Conservation (phyloP, 148 eudicot species). For the Dysphania ambrosioides region DNA sequence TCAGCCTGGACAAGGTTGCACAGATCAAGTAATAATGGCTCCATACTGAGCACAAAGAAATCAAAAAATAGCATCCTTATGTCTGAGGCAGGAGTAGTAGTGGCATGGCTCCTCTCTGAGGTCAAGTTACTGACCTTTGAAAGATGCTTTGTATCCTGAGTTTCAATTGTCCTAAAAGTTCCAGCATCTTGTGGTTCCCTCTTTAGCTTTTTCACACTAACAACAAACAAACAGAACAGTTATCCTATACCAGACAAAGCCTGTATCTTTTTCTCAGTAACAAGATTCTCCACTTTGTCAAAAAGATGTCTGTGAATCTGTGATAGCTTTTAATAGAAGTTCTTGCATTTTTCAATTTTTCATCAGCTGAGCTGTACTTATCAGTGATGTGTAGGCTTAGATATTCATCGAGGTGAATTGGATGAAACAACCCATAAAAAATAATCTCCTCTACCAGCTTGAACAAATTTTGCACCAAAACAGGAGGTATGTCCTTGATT, state of each 20-base stretch:
- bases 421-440: constrained; percentile 78
- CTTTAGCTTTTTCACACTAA: constrained; percentile 57
- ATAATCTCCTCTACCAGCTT: constrained; percentile 56
- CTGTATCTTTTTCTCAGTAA: constrained; percentile 48
- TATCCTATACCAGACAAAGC: constrained; percentile 65
- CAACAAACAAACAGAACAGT: constrained; percentile 61
- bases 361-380: constrained; percentile 51
- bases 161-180: constrained; percentile 27
- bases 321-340: constrained; percentile 68
- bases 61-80: constrained; percentile 61
- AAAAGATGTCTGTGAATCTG: constrained; percentile 85
- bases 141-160: constrained; percentile 26
- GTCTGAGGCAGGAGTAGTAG: constrained; percentile 36
- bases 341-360: constrained; percentile 36
- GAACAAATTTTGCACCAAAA: constrained; percentile 32
- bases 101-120: constrained; percentile 30
- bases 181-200: constrained; percentile 38
- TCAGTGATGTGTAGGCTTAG: constrained; percentile 56
- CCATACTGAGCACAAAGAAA: constrained; percentile 68
- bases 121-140: constrained; percentile 24
- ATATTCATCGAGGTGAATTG: constrained; percentile 80
- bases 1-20: constrained; percentile 39
- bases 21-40: constrained; percentile 55
- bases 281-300: constrained; percentile 60
- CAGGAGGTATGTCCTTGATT: constrained; percentile 22